Conservation (phyloP, 2,329 filamentous ascomycete species). For the Fusarium oxysporum region DNA sequence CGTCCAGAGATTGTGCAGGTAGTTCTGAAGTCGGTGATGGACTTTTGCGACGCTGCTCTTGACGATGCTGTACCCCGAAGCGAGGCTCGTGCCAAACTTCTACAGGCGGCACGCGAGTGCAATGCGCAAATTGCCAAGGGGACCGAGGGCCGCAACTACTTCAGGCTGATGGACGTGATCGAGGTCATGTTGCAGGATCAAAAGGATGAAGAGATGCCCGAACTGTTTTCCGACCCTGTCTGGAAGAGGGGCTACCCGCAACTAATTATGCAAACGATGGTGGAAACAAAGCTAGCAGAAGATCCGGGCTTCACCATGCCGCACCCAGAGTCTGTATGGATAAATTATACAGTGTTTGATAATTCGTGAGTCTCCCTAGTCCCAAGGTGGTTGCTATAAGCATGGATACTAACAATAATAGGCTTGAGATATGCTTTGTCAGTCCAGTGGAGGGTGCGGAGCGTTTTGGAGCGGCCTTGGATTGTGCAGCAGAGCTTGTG, state of each 20-base stretch:
- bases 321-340: slow-evolving; percentile 9
- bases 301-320: slow-evolving; percentile 11
- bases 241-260: slow-evolving; percentile 5
- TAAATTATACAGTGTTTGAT: neutral
- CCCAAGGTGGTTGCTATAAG: accelerated
- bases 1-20: slow-evolving; percentile 6
- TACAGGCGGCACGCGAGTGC: slow-evolving; percentile 4
- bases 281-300: slow-evolving; percentile 2
- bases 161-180: slow-evolving; percentile 7
- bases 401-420: neutral
- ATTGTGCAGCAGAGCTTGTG: no score
- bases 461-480: no score
- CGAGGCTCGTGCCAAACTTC: neutral
- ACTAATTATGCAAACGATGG: slow-evolving; percentile 13
- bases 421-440: slow-evolving; percentile 5
- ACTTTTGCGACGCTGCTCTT: slow-evolving; percentile 7
- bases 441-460: no score
- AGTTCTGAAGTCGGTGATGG: neutral
- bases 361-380: neutral
- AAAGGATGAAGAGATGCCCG: neutral
- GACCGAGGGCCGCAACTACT: neutral
- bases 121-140: slow-evolving; percentile 10
- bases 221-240: neutral
- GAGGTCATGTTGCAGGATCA: slow-evolving; percentile 12
- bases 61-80: neutral